Base-by-base conservation (phyloP, 2,329 filamentous ascomycete species). In the Aspergillus ustus region DNA sequence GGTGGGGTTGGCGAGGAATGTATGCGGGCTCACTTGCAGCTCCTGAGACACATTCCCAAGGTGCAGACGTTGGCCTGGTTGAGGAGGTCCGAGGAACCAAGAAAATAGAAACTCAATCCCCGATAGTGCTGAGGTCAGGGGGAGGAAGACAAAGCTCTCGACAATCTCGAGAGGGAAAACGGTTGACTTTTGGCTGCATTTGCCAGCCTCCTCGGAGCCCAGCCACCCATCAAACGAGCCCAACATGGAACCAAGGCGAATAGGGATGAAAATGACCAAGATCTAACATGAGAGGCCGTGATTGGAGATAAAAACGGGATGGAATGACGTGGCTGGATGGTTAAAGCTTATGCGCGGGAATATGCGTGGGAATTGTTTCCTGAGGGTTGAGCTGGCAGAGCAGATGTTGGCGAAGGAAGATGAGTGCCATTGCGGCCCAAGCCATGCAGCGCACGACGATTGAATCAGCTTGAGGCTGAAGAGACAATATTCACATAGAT, bases 21-120 rank as follows among this genome's bases (percentile, higher is more conserved):
- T 64, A 64, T 64, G 61, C 55, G 61, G 51, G 55, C 60, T 55
- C 63, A 65, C 63, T 66, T 65, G 63, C 66, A 67, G 63, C 40
- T 25, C 45, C 54, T 53, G 45, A 65, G 50, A 65, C 48, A 59
- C 62, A 67, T 68, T 66, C 64, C 67, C 57, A 56, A 59, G 55
- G 51, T 50, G 52, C 59, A 61, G 59, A 56, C 25, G 43, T 19
- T 48, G 19, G 49, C 28, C 20, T 19, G 28, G 44, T 22, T 29
- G 34, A 62, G 31, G 25, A 53, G n/a, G n/a, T n/a, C n/a, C n/a
- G n/a, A n/a, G 52, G 53, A 54, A 37, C 52, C 52, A 57, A 63
- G 55, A 45, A 46, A 22, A 43, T 50, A 17, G 31, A 65, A 52
- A 20, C 25, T 60, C 52, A 48, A 62, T 46, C 49, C 31, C 11